These are phyloP conservation scores for Arxiozyma slooffiae DNA, from an alignment of 1,139 yeast genomes.

Conservation along the genomic window DNA sequence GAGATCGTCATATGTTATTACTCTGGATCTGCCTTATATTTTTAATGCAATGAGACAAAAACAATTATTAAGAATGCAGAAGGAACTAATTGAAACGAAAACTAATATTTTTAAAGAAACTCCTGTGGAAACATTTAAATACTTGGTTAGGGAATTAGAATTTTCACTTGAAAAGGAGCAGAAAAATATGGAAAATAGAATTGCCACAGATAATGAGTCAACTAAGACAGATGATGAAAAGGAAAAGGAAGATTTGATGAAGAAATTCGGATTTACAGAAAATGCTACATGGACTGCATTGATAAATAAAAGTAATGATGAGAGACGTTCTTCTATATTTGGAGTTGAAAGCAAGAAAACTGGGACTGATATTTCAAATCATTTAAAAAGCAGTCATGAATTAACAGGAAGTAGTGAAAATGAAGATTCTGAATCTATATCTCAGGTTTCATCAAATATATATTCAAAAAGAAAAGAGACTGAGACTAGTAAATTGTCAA, in stretches of 20 bases:
- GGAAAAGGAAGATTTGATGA: slow-evolving; percentile 21
- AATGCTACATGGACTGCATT: slow-evolving; percentile 29
- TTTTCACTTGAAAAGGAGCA: slow-evolving; percentile 23
- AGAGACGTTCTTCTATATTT: background rate
- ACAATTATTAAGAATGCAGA: slow-evolving; percentile 12
- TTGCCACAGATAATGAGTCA: slow-evolving; percentile 1
- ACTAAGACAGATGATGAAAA: slow-evolving; percentile 12
- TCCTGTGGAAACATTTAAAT: slow-evolving; percentile 28
- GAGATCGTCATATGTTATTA: slow-evolving; percentile 22
- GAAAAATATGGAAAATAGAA: slow-evolving; percentile 6
- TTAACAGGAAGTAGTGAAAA: background rate
- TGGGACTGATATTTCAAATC: background rate
- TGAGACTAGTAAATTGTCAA: slow-evolving; percentile 8
- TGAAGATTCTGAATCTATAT: background rate
- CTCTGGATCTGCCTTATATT: slow-evolving; percentile 27
- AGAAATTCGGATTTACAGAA: slow-evolving; percentile 26
- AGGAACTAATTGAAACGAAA: background rate
- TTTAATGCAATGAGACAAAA: slow-evolving; percentile 22
- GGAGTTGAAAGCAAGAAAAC: slow-evolving; percentile 1
- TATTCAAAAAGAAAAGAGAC: slow-evolving; percentile 4
- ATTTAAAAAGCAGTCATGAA: background rate
- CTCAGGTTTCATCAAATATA: background rate
- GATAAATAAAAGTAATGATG: slow-evolving; percentile 17
- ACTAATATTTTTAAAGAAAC: slow-evolving; percentile 16
- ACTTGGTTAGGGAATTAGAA: slow-evolving; percentile 26